Evolutionary conservation across 2,329 filamentous ascomycete species (phyloP).

Genomic region (Aureobasidium sp.): DNA sequence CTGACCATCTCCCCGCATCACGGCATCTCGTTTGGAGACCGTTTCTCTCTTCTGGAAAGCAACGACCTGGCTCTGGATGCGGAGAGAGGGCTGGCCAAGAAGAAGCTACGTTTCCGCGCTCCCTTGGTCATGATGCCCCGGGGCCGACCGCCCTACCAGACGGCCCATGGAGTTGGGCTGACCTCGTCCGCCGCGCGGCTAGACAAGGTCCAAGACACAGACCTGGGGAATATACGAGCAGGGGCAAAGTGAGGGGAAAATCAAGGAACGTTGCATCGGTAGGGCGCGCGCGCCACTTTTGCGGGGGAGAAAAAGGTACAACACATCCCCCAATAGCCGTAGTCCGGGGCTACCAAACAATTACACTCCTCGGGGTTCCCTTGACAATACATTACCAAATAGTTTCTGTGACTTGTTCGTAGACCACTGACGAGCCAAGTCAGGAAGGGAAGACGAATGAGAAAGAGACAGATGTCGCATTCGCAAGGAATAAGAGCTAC

Average conservation of each 20-base stretch:
- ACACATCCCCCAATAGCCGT: not conserved
- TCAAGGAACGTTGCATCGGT: not conserved
- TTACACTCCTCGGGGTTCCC: not conserved
- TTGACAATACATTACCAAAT: slow-evolving; percentile 8
- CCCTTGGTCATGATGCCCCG: not conserved
- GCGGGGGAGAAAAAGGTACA: not conserved
- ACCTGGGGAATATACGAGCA: not conserved
- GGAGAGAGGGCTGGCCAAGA: not conserved
- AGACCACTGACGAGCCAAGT: not conserved
- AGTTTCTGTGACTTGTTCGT: not conserved
- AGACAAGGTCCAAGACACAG: slow-evolving; percentile 1
- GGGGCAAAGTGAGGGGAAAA: not conserved
- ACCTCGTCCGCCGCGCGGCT: not conserved
- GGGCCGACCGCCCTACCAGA: not conserved
- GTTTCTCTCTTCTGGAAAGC: not conserved
- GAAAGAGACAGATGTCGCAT: not conserved
- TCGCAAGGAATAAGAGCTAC: not conserved
- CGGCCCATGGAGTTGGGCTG: not conserved
- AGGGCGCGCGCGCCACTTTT: not conserved
- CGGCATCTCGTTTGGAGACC: not conserved
- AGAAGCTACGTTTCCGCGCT: not conserved
- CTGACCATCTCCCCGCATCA: not conserved
- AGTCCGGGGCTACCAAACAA: slow-evolving; percentile 8
- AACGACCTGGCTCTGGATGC: not conserved
- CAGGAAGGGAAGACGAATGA: not conserved